Base-by-base conservation (phyloP, 345 rosid genomes). In the Murraya paniculata region DNA sequence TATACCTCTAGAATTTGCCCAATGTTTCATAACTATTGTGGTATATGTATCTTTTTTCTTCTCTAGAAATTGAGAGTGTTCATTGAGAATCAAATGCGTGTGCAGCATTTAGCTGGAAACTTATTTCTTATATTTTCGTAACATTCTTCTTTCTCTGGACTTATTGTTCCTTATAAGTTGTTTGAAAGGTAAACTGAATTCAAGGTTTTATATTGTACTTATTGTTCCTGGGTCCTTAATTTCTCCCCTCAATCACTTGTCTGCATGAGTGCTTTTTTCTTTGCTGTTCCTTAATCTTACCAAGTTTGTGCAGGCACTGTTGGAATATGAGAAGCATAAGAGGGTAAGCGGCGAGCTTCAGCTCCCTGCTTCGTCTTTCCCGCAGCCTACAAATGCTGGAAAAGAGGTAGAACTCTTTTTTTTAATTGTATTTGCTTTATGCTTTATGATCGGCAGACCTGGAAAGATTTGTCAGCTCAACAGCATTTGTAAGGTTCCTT, bases 301-400 rank as follows among this genome's bases (percentile, higher is more conserved):
- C 66, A 77, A 4, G 33, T 69, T 77, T 62, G 62, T 68, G 62
- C 89, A 94, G 98, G 89, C 98, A 74, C 91, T 94, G 35, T 84
- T 94, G 80, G 98, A 94, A 84, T 94, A 91, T 84, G 98, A 94
- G 81, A 94, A 89, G 85, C 76, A 83, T 85, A 86, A 90, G 80
- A 87, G 85, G 77, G 84, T 85, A 82, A 90, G 61, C 55, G 96
- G 98, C 50, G 95, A 89, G 83, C 91, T 94, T 77, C 88, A 88
- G 77, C 93, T 94, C 74, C 94, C 92, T 72, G 84, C 83, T 62
- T 83, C 91, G 45, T 84, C 96, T 41, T 73, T 73, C 74, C 85
- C 83, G 79, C 91, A 86, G 76, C 84, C 89, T 73, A 41, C 89
- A 14, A 84, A 79, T 79, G 85, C 84, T 81, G 94, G 88, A 81